Conservation (phyloP, 257 asterid genomes). For the Rauvolfia tetraphylla region DNA sequence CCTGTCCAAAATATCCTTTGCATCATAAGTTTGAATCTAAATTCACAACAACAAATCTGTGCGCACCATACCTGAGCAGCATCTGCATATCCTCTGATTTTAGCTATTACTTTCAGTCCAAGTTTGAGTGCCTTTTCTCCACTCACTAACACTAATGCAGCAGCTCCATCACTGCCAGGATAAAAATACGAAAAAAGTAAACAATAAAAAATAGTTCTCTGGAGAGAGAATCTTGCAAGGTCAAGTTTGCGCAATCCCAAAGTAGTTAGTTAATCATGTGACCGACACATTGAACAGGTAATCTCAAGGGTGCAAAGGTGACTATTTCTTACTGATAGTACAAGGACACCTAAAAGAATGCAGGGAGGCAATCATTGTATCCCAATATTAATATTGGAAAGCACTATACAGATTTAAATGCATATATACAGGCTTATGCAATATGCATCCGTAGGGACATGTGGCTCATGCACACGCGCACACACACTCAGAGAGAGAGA, state of each 20-base stretch:
- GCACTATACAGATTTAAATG: not conserved
- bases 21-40: conserved; percentile 13
- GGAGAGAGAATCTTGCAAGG: too few relatives aligned
- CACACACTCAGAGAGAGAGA: conserved; percentile 15
- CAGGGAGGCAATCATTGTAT: not conserved
- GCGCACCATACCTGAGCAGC: conserved; percentile 73
- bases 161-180: conserved; percentile 83
- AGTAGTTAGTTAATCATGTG: not conserved
- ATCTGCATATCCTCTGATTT: conserved; percentile 84
- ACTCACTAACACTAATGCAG: conserved; percentile 87
- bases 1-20: conserved; percentile 50
- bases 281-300: not conserved
- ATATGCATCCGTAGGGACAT: not conserved
- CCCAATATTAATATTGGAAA: not conserved
- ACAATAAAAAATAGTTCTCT: too few relatives aligned
- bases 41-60: not conserved
- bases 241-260: not conserved
- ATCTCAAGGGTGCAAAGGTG: not conserved
- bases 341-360: not conserved
- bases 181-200: conserved; percentile 4
- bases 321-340: not conserved
- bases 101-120: conserved; percentile 74
- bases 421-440: not conserved
- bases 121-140: conserved; percentile 70
- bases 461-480: not conserved